Conservation (phyloP, 345 rosid genomes). For the Gossypium raimondii region DNA sequence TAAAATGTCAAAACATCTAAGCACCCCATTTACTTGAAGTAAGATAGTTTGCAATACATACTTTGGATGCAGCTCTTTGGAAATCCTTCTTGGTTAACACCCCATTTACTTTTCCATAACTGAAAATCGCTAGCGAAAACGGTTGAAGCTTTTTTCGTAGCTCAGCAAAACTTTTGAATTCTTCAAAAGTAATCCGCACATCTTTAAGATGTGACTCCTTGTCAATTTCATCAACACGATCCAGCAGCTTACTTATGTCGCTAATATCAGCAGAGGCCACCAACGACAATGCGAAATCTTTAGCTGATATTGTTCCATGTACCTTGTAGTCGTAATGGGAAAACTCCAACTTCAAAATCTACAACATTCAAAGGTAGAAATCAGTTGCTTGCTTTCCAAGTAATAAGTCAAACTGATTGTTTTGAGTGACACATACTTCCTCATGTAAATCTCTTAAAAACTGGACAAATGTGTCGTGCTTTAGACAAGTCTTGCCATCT, state of each 20-base stretch:
- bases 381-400: background rate
- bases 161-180: constrained; percentile 54
- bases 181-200: constrained; percentile 42
- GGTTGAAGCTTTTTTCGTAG: constrained; percentile 45
- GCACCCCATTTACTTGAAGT: too few relatives aligned
- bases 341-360: constrained; percentile 62
- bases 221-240: constrained; percentile 46
- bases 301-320: constrained; percentile 47
- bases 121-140: constrained; percentile 62
- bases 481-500: constrained; percentile 47
- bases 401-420: background rate
- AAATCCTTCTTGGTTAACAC: constrained; percentile 53
- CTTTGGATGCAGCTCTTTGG: constrained; percentile 66
- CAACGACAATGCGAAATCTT: constrained; percentile 61
- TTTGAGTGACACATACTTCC: constrained; percentile 34
- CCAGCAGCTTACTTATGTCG: constrained; percentile 46
- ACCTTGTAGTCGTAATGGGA: constrained; percentile 48
- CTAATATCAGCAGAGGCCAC: constrained; percentile 63
- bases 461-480: constrained; percentile 49
- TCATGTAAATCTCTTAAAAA: constrained; percentile 52
- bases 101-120: constrained; percentile 54
- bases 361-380: background rate
- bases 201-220: constrained; percentile 29
- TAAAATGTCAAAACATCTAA: too few relatives aligned
- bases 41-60: background rate